Base-by-base conservation (phyloP, 352 stramenopile species). In the Chrysophaeum taylorii region DNA sequence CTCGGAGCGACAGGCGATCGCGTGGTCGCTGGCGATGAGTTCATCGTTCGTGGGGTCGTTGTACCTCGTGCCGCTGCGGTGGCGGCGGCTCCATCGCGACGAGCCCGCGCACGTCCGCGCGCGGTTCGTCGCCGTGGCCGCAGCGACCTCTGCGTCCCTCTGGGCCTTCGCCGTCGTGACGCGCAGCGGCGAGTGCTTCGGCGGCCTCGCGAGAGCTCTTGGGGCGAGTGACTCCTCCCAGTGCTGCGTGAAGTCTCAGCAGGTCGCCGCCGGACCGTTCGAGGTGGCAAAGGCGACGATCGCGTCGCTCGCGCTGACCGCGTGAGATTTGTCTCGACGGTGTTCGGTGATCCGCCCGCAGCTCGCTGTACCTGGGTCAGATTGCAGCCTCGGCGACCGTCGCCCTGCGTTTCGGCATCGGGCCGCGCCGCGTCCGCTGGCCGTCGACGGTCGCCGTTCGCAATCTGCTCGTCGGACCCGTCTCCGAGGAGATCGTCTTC, bases 401-500 rank as follows among this genome's bases (percentile, higher is more conserved):
- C 25, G 25, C 14, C 41, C 21, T 48, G 14, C 21, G 14, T 48
- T 14, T 21, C 14, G 41, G 41, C 41, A 21, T 48, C 45, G 45
- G 18, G 45, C 23, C 5, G 7, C 31, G 21, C 45, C 18, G 2
- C 18, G 31, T 54, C 45, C 45, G 7, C 45, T 16, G 12, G 7
- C 18, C 45, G 12, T 7, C 12, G 45, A 4, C 7, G 25, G 4
- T 62, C 4, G 14, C 57, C 12, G 23, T 41, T 9, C 57, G 57
- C 2, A 66, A 66, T n/a, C 27, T 50, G 29, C 60, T 72, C 68
- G 61, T 86, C 87, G 92, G 89, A 4, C 92, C 92, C 2, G 74
- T 95, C 50, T 92, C 89, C 0, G 92, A 97, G 79, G 92, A 97
- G 79, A 87, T 96, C 76, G 85, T 95, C n/a, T 97, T 97, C 74